Evolutionary conservation across 2,329 filamentous ascomycete genomes (phyloP).

Genomic region (Phialocephala sp.): DNA sequence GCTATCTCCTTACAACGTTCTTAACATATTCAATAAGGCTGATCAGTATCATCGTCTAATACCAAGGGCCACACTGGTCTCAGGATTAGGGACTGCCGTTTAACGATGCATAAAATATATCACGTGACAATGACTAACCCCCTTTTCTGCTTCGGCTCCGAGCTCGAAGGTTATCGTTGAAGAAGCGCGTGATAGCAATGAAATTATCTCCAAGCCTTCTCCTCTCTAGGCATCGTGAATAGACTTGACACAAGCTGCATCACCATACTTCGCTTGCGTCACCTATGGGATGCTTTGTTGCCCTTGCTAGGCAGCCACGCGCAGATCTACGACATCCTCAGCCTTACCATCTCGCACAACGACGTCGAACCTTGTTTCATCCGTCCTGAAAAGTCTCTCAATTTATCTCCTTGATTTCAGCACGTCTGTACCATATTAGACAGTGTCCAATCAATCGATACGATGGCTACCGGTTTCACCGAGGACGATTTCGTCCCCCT

Average conservation of each 20-base stretch:
- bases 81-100: too few species aligned
- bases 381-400: not conserved
- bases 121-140: not conserved
- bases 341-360: not conserved
- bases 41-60: too few species aligned
- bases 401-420: not conserved
- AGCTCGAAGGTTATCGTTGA: not conserved
- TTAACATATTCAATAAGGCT: too few species aligned
- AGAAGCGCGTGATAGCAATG: not conserved
- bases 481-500: not conserved
- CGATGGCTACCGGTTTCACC: not conserved
- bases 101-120: not conserved
- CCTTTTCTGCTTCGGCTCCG: not conserved
- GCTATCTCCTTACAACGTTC: too few species aligned
- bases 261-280: not conserved
- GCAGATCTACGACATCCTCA: conserved; percentile 3
- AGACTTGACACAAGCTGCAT: not conserved
- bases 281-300: conserved; percentile 1
- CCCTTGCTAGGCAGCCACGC: conserved; percentile 7
- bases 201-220: not conserved
- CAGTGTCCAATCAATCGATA: not conserved
- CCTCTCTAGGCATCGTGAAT: not conserved
- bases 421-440: not conserved
- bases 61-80: too few species aligned
- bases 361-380: not conserved